Evolutionary conservation across 2,329 filamentous ascomycete species (phyloP).

Genomic region (Esteya vermicola): DNA sequence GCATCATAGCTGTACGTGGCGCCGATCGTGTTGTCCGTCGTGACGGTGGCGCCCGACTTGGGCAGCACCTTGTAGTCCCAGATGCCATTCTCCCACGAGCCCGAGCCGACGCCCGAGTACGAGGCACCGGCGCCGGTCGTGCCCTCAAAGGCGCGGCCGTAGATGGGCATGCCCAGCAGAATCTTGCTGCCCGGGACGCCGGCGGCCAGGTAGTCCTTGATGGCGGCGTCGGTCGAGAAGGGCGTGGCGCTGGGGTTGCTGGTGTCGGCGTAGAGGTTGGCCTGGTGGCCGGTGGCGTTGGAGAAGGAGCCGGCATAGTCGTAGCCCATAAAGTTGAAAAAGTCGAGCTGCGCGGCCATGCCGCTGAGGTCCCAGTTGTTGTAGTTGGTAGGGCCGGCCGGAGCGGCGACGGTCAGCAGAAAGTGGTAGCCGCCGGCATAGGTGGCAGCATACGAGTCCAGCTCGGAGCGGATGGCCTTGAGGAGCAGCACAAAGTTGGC

Average conservation of each 20-base stretch:
- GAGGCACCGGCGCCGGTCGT: slow-evolving; percentile 50
- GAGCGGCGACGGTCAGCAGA: slow-evolving; percentile 35
- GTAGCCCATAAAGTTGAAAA: slow-evolving; percentile 55
- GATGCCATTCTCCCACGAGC: slow-evolving; percentile 58
- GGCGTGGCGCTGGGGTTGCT: slow-evolving; percentile 46
- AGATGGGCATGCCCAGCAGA: slow-evolving; percentile 65
- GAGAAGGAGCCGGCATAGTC: slow-evolving; percentile 61
- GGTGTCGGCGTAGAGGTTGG: slow-evolving; percentile 50
- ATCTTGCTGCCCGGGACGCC: slow-evolving; percentile 54
- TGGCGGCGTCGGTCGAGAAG: slow-evolving; percentile 52
- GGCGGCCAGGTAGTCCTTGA: slow-evolving; percentile 48
- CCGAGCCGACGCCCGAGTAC: slow-evolving; percentile 50
- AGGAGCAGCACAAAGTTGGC: slow-evolving; percentile 30
- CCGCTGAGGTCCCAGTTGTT: slow-evolving; percentile 27
- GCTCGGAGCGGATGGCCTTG: slow-evolving; percentile 26
- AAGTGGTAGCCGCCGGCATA: slow-evolving; percentile 34
- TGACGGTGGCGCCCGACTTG: slow-evolving; percentile 39
- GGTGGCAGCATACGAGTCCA: slow-evolving; percentile 31
- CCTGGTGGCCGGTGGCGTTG: slow-evolving; percentile 47
- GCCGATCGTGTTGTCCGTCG: slow-evolving; percentile 40
- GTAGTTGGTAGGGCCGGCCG: slow-evolving; percentile 34
- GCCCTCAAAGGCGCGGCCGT: slow-evolving; percentile 55
- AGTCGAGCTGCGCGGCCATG: slow-evolving; percentile 35
- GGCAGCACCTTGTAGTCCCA: slow-evolving; percentile 77
- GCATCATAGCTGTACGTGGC: slow-evolving; percentile 61